Base-by-base conservation (phyloP, 1,284 basidiomycete genomes). In the Apiotrichum veenhuisii region DNA sequence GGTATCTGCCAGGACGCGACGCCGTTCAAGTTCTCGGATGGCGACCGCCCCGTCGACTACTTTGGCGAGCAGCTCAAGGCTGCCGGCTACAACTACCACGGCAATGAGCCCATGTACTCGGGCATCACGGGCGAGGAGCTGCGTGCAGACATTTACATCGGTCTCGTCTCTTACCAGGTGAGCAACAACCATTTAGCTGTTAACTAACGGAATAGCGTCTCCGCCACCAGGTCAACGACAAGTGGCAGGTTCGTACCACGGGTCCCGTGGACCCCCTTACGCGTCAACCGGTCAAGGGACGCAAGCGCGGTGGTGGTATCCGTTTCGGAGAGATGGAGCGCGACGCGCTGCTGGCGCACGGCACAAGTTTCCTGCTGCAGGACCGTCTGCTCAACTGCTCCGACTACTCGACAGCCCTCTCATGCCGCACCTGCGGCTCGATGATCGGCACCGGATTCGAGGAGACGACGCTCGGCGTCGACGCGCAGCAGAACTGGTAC, bases 261-360 rank as follows among this genome's bases (percentile, higher is more conserved):
- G 96, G 96, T 5, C 94, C 94, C 12, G 91, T 98, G 38, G 95
- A 98, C 78, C 87, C 89, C 26, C 80, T 98, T 45, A 99, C 96
- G 7, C 85, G 93, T 64, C 96, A 98, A 76, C 96, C 96, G 47
- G 91, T 99, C 72, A 98, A 98, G 84, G 96, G 96, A 57, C 87
- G 96, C 63, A 98, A 98, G 84, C 89, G 94, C 55, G 92, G 90
- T 40, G 96, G 96, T 72, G 96, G 96, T 76, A 98, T 99, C 70
- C 94, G 96, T 63, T 98, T 99, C 77, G 96, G 96, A 68, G 96
- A 99, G 80, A 99, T 99, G 96, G 96, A 99, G 78, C 89, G 96
- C 57, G 96, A 99, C 73, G 95, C 96, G 17, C 83, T 98, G 51
- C 91, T 99, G 66, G 96, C 96, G 4, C 96, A 99, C 78, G 96